A percentile compares a stretch with the other conserved stretches of the same genome.
phyloP scores from a whole-genome alignment of 1,284 basidiomycete genomes.

The Sutorius eximius region DNA sequence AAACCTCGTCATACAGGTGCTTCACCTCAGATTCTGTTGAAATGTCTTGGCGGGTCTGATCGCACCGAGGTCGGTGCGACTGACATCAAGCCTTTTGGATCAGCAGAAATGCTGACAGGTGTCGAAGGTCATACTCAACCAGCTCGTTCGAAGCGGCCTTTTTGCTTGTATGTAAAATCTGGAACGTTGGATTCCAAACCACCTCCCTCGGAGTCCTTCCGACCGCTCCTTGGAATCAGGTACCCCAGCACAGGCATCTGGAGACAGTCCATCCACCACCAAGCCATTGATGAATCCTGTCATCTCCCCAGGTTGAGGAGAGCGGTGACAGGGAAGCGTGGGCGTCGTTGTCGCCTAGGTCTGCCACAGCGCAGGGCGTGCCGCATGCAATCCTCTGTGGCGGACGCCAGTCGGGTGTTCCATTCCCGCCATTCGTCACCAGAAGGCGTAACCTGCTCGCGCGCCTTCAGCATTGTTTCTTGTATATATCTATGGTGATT shows the following conservation, averaged over 20 bases:
- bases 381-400: too few species aligned
- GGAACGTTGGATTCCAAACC: background rate
- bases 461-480: too few species aligned
- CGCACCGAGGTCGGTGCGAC: background rate
- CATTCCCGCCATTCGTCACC: too few species aligned
- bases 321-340: too few species aligned
- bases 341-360: too few species aligned
- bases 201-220: too few species aligned
- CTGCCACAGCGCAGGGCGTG: too few species aligned
- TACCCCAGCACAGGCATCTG: background rate
- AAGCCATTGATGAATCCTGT: background rate
- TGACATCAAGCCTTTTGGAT: too few species aligned
- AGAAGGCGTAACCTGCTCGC: too few species aligned
- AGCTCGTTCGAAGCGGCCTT: background rate
- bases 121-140: background rate
- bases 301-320: too few species aligned
- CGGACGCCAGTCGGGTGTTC: too few species aligned
- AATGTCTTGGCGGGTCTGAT: background rate
- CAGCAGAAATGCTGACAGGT: background rate
- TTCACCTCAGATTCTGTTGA: background rate
- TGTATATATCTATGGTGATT: too few species aligned
- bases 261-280: background rate
- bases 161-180: background rate
- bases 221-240: background rate
- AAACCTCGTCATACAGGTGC: slow-evolving; percentile 1